Conservation (phyloP, 2,329 filamentous ascomycete genomes). For the Escovopsis weberi region DNA sequence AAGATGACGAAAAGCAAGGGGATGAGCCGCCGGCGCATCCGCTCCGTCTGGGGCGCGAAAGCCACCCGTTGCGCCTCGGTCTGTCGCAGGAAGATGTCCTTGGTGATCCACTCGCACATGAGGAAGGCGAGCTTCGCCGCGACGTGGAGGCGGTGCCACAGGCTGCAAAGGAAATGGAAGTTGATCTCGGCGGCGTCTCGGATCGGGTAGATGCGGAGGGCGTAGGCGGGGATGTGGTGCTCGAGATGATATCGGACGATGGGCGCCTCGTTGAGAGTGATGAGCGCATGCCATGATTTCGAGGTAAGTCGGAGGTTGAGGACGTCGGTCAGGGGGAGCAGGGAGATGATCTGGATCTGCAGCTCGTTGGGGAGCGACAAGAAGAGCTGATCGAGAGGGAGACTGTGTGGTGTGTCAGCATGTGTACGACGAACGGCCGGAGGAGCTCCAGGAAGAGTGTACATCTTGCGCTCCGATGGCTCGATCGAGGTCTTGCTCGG, state of each 20-base stretch:
- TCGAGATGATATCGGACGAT: conserved; percentile 48
- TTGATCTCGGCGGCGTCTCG: conserved; percentile 33
- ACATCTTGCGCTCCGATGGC: conserved; percentile 19
- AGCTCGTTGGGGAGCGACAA: conserved; percentile 44
- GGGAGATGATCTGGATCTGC: conserved; percentile 47
- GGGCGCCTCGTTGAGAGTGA: conserved; percentile 44
- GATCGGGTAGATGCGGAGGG: conserved; percentile 42
- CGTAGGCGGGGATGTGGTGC: conserved; percentile 45
- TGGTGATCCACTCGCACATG: conserved; percentile 50
- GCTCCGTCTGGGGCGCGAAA: conserved; percentile 45
- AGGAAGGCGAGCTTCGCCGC: conserved; percentile 46
- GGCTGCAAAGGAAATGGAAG: conserved; percentile 46
- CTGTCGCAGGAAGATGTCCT: conserved; percentile 47
- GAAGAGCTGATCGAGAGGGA: conserved; percentile 43
- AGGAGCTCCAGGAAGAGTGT: background rate
- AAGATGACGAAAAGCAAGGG: conserved; percentile 51
- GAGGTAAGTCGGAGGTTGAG: conserved; percentile 44
- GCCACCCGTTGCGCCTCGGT: conserved; percentile 39
- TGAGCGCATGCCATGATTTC: conserved; percentile 42
- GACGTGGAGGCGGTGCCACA: conserved; percentile 53
- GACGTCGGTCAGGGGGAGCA: conserved; percentile 44
- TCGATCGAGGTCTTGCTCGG: conserved; percentile 13
- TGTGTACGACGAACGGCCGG: background rate
- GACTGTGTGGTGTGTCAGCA: conserved; percentile 16
- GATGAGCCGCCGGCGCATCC: conserved; percentile 50